These are phyloP conservation scores for Perilla frutescens DNA, from an alignment of 257 asterid species.

Conservation along the genomic window DNA sequence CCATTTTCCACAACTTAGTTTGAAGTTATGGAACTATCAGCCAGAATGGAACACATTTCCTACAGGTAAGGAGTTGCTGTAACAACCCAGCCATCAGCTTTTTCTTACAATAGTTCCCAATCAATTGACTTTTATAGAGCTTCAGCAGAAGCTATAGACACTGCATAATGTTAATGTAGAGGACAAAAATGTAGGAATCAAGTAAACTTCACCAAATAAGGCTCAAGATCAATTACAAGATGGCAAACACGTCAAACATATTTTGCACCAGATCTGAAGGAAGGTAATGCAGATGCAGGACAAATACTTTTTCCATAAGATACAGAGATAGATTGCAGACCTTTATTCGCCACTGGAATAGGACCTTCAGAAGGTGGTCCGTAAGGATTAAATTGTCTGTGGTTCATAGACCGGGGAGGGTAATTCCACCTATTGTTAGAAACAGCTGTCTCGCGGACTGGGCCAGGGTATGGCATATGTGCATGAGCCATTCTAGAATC, in stretches of 20 bases:
- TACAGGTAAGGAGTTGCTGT: too few species aligned
- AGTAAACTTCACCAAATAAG: constrained; percentile 7
- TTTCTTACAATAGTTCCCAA: too few species aligned
- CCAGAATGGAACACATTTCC: too few species aligned
- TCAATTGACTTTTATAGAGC: background rate
- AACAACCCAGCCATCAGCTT: background rate
- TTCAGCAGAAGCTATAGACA: background rate
- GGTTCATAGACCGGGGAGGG: constrained; percentile 66
- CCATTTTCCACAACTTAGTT: background rate
- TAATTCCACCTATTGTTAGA: constrained; percentile 66
- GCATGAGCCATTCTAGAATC: constrained; percentile 60
- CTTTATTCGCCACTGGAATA: constrained; percentile 77
- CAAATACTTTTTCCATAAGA: constrained; percentile 5
- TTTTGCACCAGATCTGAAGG: constrained; percentile 8
- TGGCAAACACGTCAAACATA: constrained; percentile 3
- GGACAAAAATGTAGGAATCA: constrained; percentile 1
- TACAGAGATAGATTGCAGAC: constrained; percentile 43
- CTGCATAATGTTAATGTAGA: background rate
- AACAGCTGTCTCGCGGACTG: constrained; percentile 56
- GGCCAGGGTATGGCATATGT: constrained; percentile 58
- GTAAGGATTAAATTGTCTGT: constrained; percentile 60
- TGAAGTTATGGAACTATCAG: constrained; percentile 8
- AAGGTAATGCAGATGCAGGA: constrained; percentile 15
- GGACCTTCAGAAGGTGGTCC: constrained; percentile 74
- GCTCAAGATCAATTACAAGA: background rate